These are phyloP conservation scores for Ustilago crameri DNA, from an alignment of 1,284 basidiomycete genomes.

Conservation along the genomic window DNA sequence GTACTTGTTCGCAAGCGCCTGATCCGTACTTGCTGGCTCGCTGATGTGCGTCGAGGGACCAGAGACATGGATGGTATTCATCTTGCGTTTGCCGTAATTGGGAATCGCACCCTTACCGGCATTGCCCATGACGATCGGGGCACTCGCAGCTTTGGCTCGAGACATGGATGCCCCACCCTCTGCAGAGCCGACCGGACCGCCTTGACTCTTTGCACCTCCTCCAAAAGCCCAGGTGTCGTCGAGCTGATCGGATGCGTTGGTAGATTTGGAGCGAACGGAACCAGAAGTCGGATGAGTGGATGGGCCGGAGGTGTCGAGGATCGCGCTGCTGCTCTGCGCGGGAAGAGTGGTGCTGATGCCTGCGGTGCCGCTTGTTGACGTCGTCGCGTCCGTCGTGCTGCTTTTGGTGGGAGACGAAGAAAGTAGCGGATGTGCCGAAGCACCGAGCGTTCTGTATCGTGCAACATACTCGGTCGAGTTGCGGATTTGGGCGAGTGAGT, in stretches of 20 bases:
- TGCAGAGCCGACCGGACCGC: constrained; percentile 27
- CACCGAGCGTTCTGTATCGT: constrained; percentile 40
- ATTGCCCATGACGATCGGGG: constrained; percentile 52
- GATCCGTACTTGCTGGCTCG: constrained; percentile 1
- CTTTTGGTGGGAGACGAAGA: constrained; percentile 20
- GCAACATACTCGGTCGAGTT: constrained; percentile 44
- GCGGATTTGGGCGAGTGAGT: constrained; percentile 41
- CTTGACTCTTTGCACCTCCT: constrained; percentile 49
- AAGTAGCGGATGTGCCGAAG: constrained; percentile 32
- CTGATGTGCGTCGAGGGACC: constrained; percentile 6
- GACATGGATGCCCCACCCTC: constrained; percentile 6
- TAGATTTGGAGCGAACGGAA: constrained; percentile 23
- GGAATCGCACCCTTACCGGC: constrained; percentile 62
- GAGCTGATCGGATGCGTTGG: constrained; percentile 31
- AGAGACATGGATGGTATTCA: constrained; percentile 27
- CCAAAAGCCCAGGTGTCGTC: constrained; percentile 53
- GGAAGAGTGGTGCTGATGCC: constrained; percentile 12
- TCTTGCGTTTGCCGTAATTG: constrained; percentile 57
- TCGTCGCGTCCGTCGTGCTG: constrained; percentile 2
- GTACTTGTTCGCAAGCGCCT: constrained; percentile 14
- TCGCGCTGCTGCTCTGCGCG: constrained; percentile 9
- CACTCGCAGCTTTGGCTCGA: constrained; percentile 9
- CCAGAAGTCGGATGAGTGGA: constrained; percentile 13
- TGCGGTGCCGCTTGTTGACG: constrained; percentile 13
- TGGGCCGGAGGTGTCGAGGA: constrained; percentile 23